Conservation (phyloP, 805 yeast genomes). For the Lipomyces oligophaga region DNA sequence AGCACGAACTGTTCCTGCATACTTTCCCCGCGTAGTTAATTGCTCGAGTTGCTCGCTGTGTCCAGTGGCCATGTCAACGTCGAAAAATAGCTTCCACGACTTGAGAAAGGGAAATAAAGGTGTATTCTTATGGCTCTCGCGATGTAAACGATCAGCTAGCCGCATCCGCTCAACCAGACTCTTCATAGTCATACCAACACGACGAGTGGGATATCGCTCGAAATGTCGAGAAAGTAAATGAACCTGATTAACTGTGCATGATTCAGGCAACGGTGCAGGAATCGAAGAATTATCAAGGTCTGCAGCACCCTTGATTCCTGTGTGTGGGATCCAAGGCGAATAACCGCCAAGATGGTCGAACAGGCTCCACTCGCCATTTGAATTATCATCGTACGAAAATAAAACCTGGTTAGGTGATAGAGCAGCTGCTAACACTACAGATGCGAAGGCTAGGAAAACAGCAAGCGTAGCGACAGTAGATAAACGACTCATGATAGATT, state of each 20-base stretch:
- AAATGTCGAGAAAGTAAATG: constrained; percentile 27
- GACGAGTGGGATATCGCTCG: constrained; percentile 20
- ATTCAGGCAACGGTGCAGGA: constrained; percentile 1
- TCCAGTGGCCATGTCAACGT: constrained; percentile 7
- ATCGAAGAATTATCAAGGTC: neutral
- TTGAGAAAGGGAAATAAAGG: constrained; percentile 14
- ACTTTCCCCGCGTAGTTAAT: constrained; percentile 14
- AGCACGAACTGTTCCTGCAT: constrained; percentile 16
- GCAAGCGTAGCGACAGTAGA: no score
- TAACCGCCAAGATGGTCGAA: constrained; percentile 25
- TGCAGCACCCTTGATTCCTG: neutral
- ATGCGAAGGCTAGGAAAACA: neutral
- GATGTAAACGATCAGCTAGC: no score
- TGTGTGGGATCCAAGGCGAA: constrained; percentile 25
- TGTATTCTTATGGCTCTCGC: no score
- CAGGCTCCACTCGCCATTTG: neutral
- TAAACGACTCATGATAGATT: no score
- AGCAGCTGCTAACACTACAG: neutral
- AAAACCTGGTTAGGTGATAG: neutral
- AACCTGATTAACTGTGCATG: constrained; percentile 21
- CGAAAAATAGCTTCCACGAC: constrained; percentile 20
- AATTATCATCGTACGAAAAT: neutral
- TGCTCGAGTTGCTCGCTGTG: constrained; percentile 14
- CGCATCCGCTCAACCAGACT: constrained; percentile 10
- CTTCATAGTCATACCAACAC: constrained; percentile 22